Evolutionary conservation across 2,329 filamentous ascomycete genomes (phyloP).

Genomic region (Fusarium buxicola): DNA sequence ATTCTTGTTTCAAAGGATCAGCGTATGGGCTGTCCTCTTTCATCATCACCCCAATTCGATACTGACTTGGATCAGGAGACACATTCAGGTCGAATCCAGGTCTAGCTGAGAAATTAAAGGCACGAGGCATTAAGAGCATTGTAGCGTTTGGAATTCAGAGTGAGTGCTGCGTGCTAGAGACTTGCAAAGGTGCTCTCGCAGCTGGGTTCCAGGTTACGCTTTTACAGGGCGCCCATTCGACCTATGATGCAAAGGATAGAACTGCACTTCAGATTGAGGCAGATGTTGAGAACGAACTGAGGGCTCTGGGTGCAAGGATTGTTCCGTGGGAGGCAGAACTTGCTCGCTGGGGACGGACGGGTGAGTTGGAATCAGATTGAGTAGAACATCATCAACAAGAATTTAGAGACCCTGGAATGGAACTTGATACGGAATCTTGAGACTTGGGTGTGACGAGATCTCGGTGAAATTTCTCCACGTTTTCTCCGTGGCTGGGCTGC

Average conservation of each 20-base stretch:
- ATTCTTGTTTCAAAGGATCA: conserved; percentile 13
- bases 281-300: conserved; percentile 9
- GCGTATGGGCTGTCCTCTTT: conserved; percentile 1
- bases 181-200: conserved; percentile 24
- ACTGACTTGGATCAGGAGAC: conserved; percentile 12
- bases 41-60: background rate
- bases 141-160: conserved; percentile 28
- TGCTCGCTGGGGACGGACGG: background rate
- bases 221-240: conserved; percentile 27
- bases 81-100: conserved; percentile 24
- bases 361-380: background rate
- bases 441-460: too few relatives aligned
- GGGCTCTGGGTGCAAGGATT: conserved; percentile 6
- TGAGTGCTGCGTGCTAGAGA: conserved; percentile 28
- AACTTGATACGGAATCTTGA: too few relatives aligned
- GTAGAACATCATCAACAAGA: too few relatives aligned
- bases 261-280: conserved; percentile 13
- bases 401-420: too few relatives aligned
- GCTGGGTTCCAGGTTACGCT: conserved; percentile 25
- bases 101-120: conserved; percentile 3
- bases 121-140: conserved; percentile 13
- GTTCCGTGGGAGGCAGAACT: conserved; percentile 1
- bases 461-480: too few relatives aligned
- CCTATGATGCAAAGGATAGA: conserved; percentile 10
- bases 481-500: too few relatives aligned